Conservation (phyloP, 148 eudicot genomes). For the Selenicereus undatus region DNA sequence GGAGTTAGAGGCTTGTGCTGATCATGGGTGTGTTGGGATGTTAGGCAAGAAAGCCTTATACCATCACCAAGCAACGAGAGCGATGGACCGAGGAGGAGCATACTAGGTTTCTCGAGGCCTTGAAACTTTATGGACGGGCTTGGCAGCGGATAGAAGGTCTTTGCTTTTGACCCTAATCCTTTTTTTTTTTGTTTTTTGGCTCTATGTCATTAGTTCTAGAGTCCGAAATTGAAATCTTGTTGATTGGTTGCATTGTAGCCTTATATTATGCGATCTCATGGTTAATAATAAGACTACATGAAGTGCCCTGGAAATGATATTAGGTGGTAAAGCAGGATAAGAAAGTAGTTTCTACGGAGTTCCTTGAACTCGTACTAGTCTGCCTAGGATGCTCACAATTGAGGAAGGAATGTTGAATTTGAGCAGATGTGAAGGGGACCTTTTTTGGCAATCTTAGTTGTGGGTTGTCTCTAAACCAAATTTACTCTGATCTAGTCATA, state of each 20-base stretch:
- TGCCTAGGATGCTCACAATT: constrained; percentile 4
- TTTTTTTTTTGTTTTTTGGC: not conserved
- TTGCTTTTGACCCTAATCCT: constrained; percentile 12
- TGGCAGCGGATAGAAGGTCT: constrained; percentile 99
- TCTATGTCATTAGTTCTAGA: not conserved
- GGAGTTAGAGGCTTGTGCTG: constrained; percentile 2
- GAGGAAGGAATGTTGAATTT: constrained; percentile 2
- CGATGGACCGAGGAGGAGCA: constrained; percentile 99
- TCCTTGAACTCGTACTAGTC: not conserved
- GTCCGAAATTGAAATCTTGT: not conserved
- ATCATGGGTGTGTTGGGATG: constrained; percentile 10
- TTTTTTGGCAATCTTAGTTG: too few species aligned
- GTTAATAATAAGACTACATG: not conserved
- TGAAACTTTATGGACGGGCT: constrained; percentile 96
- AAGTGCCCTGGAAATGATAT: not conserved
- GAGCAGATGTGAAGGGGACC: constrained; percentile 8
- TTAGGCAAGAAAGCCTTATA: constrained; percentile 93
- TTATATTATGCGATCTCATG: not conserved
- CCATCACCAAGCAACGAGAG: constrained; percentile 96
- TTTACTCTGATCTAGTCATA: not conserved
- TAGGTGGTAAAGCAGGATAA: not conserved
- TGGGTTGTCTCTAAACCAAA: too few species aligned
- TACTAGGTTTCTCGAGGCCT: constrained; percentile 85
- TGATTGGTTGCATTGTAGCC: not conserved
- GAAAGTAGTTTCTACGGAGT: not conserved